These are phyloP conservation scores for Thalassiosira allenii DNA, from an alignment of 352 stramenopile genomes.

Conservation along the genomic window DNA sequence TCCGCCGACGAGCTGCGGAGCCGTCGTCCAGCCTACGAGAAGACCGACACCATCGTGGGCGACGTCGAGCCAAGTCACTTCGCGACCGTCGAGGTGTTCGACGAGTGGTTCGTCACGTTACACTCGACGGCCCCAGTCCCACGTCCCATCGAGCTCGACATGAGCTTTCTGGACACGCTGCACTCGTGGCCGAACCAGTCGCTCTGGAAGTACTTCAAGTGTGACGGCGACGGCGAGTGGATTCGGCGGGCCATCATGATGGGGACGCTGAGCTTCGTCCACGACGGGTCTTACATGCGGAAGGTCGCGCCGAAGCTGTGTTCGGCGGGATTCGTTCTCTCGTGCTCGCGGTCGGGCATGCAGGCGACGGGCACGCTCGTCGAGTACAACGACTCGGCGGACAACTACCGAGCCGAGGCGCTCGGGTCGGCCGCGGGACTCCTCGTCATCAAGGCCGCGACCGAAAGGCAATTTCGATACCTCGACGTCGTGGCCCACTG, in stretches of 20 bases:
- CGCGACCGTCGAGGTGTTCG: background rate
- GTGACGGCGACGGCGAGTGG: background rate
- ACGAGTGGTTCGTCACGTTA: background rate
- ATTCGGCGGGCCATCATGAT: background rate
- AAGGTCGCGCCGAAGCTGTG: background rate
- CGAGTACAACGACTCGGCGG: background rate
- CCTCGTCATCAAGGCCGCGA: background rate
- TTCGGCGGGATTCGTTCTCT: background rate
- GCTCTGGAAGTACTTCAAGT: background rate
- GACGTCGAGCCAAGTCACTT: background rate
- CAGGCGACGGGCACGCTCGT: background rate
- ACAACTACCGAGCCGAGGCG: constrained; percentile 5
- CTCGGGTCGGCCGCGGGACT: background rate
- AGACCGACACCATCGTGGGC: background rate
- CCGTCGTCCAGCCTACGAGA: background rate
- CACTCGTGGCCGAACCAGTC: background rate
- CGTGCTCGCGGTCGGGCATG: background rate
- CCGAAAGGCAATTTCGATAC: background rate
- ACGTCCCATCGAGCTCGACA: background rate
- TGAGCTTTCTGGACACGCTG: background rate
- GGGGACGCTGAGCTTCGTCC: background rate
- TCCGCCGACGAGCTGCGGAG: too few relatives aligned
- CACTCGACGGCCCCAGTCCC: background rate
- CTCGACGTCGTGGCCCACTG: constrained; percentile 6
- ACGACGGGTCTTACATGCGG: background rate